Conservation (phyloP, 176 grass and related monocot species). For the Carex parvula region DNA sequence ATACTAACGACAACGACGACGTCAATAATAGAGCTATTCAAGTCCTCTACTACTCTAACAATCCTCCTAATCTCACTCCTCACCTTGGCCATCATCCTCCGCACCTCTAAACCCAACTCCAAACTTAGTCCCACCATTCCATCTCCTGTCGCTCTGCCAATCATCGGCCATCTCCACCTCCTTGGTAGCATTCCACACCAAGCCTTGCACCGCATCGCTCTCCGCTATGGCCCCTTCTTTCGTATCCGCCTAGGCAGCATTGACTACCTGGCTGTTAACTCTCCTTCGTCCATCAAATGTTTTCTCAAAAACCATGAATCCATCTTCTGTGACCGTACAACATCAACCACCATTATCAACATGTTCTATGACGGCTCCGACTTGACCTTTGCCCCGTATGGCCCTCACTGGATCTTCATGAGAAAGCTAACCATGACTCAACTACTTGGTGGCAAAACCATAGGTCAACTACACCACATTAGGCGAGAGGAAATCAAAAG, state of each 20-base stretch:
- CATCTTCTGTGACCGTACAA: conserved; percentile 51
- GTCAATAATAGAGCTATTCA: conserved; percentile 9
- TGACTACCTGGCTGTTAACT: conserved; percentile 47
- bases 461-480: conserved; percentile 44
- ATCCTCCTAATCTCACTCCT: conserved; percentile 28
- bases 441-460: conserved; percentile 51
- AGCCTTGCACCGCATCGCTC: conserved; percentile 41
- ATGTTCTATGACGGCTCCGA: conserved; percentile 52
- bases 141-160: conserved; percentile 45
- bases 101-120: neutral
- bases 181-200: conserved; percentile 52
- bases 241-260: conserved; percentile 56
- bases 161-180: conserved; percentile 80
- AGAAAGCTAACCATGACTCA: conserved; percentile 65
- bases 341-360: conserved; percentile 20
- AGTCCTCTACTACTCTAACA: neutral
- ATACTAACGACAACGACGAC: no score
- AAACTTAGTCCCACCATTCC: conserved; percentile 33
- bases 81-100: conserved; percentile 20
- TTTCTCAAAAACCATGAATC: conserved; percentile 48
- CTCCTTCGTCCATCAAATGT: conserved; percentile 40
- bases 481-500: conserved; percentile 42
- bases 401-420: conserved; percentile 72
- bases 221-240: conserved; percentile 45
- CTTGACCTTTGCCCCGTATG: conserved; percentile 56